phyloP scores from a whole-genome alignment of 768 basidiomycete species.

The Termitomyces sp. region DNA sequence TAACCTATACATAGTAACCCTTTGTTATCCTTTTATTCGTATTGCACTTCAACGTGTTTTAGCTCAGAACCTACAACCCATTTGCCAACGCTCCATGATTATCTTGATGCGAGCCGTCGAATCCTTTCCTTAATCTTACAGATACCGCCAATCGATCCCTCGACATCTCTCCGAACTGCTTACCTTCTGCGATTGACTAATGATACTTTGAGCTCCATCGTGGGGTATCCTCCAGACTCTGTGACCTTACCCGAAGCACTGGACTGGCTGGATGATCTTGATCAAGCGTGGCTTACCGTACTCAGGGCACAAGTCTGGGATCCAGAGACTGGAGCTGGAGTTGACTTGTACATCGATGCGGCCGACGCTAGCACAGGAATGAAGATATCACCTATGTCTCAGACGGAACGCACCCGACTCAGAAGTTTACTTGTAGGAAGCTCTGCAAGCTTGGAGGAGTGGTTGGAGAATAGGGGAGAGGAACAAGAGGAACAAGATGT shows the following conservation, averaged over 20 bases:
- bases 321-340: conserved; percentile 32
- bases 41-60: neutral
- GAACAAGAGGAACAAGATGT: conserved; percentile 30
- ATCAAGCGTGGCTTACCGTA: conserved; percentile 70
- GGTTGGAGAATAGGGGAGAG: conserved; percentile 39
- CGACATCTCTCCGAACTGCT: conserved; percentile 60
- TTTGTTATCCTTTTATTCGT: neutral
- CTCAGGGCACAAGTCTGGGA: conserved; percentile 69
- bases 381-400: conserved; percentile 49
- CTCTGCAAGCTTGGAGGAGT: conserved; percentile 62
- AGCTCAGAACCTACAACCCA: conserved; percentile 49
- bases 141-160: conserved; percentile 72
- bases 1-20: neutral
- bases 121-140: conserved; percentile 64
- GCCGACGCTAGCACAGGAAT: conserved; percentile 26
- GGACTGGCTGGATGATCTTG: conserved; percentile 70
- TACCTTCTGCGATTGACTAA: conserved; percentile 72
- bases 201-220: conserved; percentile 56
- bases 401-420: conserved; percentile 72
- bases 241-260: conserved; percentile 49
- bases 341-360: conserved; percentile 35
- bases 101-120: conserved; percentile 53
- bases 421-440: conserved; percentile 63
- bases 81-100: conserved; percentile 55
- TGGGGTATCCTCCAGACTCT: conserved; percentile 53